Evolutionary conservation across 768 basidiomycete genomes (phyloP), one percentile per base, ranked within the genome.

Genomic region (Porpolomopsis calyptriformis): DNA sequence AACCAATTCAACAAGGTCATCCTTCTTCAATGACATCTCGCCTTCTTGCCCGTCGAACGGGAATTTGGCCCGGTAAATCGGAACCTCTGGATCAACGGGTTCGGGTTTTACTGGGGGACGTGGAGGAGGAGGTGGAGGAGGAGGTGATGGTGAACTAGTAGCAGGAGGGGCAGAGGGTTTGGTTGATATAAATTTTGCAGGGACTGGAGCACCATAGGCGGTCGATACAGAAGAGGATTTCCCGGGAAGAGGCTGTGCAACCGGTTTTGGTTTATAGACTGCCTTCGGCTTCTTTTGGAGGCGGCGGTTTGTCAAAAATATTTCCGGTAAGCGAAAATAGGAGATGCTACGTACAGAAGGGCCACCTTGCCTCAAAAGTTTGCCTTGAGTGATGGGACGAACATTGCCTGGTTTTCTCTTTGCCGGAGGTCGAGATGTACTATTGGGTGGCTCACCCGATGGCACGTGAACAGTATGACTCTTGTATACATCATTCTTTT

Each of bases 41-140:
- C 93, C 93, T 26, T 83, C 82, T 63, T 97, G 87, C 1, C 92
- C 93, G 29, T 81, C 73, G 58, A 99, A 99, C n/a, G 82, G 77
- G 63, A 83, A 99, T 53, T 94, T 85, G 18, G 89, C 86, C 50
- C 82, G 80, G 64, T 93, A 96, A 63, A 76, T 65, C 16, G 84
- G 82, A 6, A 76, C 74, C 29, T 81, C 76, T 0, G 88, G 82
- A 50, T 77, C 77, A 1, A 70, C 64, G 0, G 79, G 70, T 0
- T 80, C 67, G 1, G 77, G 70, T 2, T 77, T 72, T 0, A 74
- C 78, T 0, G 76, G 77, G 1, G 74, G 74, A 5, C 71, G 63
- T 25, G 60, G 62, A 42, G 49, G 57, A 4, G 72, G 70, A 1
- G 68, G 65, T 1, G 66, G 65, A 7, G 66, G 68, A 3, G 72